These are phyloP conservation scores for Psilocybe subaeruginosa DNA, from an alignment of 768 basidiomycete species.

Conservation along the genomic window DNA sequence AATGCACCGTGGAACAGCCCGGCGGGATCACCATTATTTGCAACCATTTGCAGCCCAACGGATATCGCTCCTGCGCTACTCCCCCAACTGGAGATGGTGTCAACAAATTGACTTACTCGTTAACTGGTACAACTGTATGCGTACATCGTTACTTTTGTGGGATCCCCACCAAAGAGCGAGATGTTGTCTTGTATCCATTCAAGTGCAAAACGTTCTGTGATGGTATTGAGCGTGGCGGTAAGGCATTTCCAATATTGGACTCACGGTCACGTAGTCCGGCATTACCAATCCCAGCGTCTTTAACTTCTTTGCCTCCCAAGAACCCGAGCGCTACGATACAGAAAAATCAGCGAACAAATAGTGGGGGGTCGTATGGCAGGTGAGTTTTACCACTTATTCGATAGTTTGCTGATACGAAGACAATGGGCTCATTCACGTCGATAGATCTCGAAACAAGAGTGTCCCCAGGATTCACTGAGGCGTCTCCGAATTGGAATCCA, in stretches of 20 bases:
- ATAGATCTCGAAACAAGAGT: conserved; percentile 36
- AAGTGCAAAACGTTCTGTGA: conserved; percentile 46
- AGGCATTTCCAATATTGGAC: conserved; percentile 16
- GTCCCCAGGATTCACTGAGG: conserved; percentile 24
- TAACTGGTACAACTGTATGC: background rate
- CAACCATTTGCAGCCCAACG: conserved; percentile 37
- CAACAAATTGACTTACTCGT: conserved; percentile 38
- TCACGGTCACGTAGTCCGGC: conserved; percentile 54
- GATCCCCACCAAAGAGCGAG: conserved; percentile 54
- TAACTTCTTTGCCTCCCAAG: conserved; percentile 40
- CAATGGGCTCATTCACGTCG: conserved; percentile 31
- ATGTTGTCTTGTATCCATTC: conserved; percentile 60
- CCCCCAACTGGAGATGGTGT: conserved; percentile 33
- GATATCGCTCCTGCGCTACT: conserved; percentile 47
- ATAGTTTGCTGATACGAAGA: conserved; percentile 45
- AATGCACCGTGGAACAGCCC: conserved; percentile 37
- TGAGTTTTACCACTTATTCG: conserved; percentile 30
- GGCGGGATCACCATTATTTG: conserved; percentile 27
- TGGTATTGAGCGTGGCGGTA: background rate
- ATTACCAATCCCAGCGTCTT: conserved; percentile 46
- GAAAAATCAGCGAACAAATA: background rate
- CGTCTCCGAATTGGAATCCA: conserved; percentile 32
- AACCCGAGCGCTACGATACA: conserved; percentile 38
- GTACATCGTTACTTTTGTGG: conserved; percentile 42
- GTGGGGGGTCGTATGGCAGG: background rate